phyloP scores from a whole-genome alignment of 768 basidiomycete genomes.

The Dentipellis sp. region DNA sequence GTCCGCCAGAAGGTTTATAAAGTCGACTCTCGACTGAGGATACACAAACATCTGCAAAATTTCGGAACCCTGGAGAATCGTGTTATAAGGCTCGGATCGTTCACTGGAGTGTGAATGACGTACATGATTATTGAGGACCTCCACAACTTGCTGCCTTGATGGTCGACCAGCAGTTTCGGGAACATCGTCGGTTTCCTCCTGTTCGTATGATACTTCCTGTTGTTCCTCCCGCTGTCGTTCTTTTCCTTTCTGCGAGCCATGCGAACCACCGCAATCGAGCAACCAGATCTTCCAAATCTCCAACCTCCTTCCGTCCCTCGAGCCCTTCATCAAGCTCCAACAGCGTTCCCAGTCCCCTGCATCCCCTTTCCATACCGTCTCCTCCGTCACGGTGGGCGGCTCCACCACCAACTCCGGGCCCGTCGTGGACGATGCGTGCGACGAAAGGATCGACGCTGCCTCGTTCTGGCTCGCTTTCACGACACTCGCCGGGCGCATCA shows the following conservation, averaged over 20 bases:
- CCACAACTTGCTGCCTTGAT: slow-evolving; percentile 32
- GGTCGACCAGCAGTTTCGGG: slow-evolving; percentile 1
- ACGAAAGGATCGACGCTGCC: no score
- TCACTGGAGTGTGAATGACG: slow-evolving; percentile 17
- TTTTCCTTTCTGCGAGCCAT: background rate
- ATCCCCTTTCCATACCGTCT: slow-evolving; percentile 43
- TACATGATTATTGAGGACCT: slow-evolving; percentile 53
- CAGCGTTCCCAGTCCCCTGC: slow-evolving; percentile 56
- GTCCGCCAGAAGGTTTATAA: slow-evolving; percentile 42
- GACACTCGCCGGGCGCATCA: slow-evolving; percentile 56
- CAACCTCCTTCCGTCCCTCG: slow-evolving; percentile 64
- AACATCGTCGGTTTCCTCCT: background rate
- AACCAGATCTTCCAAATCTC: slow-evolving; percentile 76
- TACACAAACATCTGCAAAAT: slow-evolving; percentile 57
- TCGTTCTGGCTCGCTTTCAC: background rate
- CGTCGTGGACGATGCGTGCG: background rate
- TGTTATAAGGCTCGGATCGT: no score
- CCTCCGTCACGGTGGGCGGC: slow-evolving; percentile 2
- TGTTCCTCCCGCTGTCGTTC: no score
- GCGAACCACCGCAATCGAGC: slow-evolving; percentile 12
- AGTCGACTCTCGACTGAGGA: slow-evolving; percentile 66
- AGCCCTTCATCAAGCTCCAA: slow-evolving; percentile 37
- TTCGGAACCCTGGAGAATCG: slow-evolving; percentile 35
- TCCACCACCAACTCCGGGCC: background rate
- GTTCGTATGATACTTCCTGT: background rate